A percentile compares a stretch with the other conserved stretches of the same genome.
These are phyloP conservation scores for Tilletia caries DNA, from an alignment of 1,284 basidiomycete genomes.

Conservation along the genomic window DNA sequence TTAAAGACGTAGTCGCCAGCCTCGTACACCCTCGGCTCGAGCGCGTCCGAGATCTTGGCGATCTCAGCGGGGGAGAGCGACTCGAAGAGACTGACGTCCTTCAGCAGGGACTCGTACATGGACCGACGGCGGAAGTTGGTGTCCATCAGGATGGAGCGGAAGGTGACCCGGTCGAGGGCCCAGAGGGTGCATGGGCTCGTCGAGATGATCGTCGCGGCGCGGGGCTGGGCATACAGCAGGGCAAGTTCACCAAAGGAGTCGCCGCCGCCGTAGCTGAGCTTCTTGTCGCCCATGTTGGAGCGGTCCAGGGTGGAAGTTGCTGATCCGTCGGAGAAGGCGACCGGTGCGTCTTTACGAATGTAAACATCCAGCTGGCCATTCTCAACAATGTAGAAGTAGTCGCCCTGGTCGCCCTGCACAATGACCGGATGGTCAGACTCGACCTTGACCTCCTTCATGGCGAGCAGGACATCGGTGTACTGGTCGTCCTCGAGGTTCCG, in stretches of 20 bases:
- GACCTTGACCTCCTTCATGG: slow-evolving; percentile 86
- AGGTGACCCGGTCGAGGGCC: slow-evolving; percentile 94
- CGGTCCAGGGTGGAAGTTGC: slow-evolving; percentile 11
- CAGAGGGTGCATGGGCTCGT: slow-evolving; percentile 78
- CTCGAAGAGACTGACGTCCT: slow-evolving; percentile 82
- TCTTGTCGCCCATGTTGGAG: slow-evolving; percentile 36
- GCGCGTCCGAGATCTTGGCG: slow-evolving; percentile 93
- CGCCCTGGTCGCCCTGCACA: slow-evolving; percentile 91
- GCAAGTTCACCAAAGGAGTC: slow-evolving; percentile 93
- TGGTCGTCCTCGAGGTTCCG: slow-evolving; percentile 95
- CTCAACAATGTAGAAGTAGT: slow-evolving; percentile 97
- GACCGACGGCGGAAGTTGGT: slow-evolving; percentile 66
- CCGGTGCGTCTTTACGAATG: slow-evolving; percentile 57
- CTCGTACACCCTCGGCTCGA: slow-evolving; percentile 76
- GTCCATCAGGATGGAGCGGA: slow-evolving; percentile 82
- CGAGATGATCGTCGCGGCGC: slow-evolving; percentile 87
- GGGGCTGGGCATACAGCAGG: slow-evolving; percentile 94
- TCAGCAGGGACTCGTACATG: slow-evolving; percentile 93
- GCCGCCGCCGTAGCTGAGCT: slow-evolving; percentile 75
- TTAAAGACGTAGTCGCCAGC: slow-evolving; percentile 81
- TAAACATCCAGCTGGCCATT: slow-evolving; percentile 81
- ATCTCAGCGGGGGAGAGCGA: slow-evolving; percentile 81
- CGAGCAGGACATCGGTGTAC: slow-evolving; percentile 82
- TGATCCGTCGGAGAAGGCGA: background rate
- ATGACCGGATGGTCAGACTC: slow-evolving; percentile 78